These are phyloP conservation scores for Aspergillus felis DNA, from an alignment of 2,329 filamentous ascomycete species.

Conservation along the genomic window DNA sequence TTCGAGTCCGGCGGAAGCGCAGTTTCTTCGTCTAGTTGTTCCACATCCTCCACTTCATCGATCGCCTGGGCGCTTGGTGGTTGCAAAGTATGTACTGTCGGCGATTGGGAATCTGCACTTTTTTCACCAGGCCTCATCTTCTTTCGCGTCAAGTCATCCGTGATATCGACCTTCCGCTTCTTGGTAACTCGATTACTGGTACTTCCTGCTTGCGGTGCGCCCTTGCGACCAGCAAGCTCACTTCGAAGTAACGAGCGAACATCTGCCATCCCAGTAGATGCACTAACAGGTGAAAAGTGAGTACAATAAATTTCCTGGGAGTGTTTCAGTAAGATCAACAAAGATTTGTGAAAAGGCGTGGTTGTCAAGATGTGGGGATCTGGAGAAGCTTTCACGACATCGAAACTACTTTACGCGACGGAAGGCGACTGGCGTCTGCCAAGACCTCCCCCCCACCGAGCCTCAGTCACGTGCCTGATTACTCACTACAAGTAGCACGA, in stretches of 20 bases:
- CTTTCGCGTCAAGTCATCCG: conserved; percentile 41
- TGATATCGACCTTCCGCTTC: conserved; percentile 53
- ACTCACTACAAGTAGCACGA: conserved; percentile 8
- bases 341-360: conserved; percentile 1
- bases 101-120: conserved; percentile 31
- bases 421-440: conserved; percentile 17
- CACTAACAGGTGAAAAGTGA: background rate
- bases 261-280: conserved; percentile 61
- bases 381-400: conserved; percentile 17
- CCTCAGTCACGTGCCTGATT: conserved; percentile 17
- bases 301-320: background rate
- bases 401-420: conserved; percentile 16
- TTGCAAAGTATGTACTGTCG: conserved; percentile 24
- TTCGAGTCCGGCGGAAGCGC: conserved; percentile 15
- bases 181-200: conserved; percentile 39
- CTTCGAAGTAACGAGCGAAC: conserved; percentile 74
- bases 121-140: conserved; percentile 37
- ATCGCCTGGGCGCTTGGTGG: conserved; percentile 20
- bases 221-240: conserved; percentile 69
- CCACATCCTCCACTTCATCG: conserved; percentile 25
- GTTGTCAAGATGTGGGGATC: conserved; percentile 17
- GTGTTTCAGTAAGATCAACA: background rate
- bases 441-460: conserved; percentile 18
- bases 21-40: conserved; percentile 23
- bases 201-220: conserved; percentile 54